Conservation (phyloP, 345 rosid genomes). For the Geranium rotundifolium region DNA sequence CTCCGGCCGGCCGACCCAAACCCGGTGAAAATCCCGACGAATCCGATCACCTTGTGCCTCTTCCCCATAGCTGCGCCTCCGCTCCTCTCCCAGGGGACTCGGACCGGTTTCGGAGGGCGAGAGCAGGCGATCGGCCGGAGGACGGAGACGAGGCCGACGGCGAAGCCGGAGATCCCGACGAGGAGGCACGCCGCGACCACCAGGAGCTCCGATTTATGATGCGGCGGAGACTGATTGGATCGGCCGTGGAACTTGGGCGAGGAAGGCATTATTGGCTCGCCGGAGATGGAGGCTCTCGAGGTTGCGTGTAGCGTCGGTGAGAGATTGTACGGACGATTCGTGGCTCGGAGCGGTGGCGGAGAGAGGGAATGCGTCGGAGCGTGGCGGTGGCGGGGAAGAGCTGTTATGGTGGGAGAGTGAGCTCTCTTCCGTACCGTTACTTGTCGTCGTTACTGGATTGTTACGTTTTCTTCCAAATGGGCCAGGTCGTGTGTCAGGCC, state of each 20-base stretch:
- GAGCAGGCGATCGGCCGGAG: conserved; percentile 22
- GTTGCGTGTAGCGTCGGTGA: too few relatives aligned
- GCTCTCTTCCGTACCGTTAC: background rate
- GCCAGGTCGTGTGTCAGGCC: too few relatives aligned
- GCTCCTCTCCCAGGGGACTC: conserved; percentile 45
- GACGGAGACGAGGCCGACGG: conserved; percentile 39
- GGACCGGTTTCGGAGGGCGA: conserved; percentile 38
- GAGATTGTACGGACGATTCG: background rate
- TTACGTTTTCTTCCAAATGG: too few relatives aligned
- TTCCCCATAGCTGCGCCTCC: conserved; percentile 5
- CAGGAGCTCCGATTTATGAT: conserved; percentile 41
- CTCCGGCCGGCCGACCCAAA: conserved; percentile 58
- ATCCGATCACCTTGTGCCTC: conserved; percentile 76
- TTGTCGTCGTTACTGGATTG: background rate
- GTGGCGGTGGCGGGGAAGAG: background rate
- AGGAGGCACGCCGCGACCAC: conserved; percentile 31
- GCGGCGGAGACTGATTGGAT: conserved; percentile 12
- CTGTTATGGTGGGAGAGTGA: background rate
- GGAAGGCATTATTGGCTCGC: conserved; percentile 46
- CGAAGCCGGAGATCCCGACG: conserved; percentile 55
- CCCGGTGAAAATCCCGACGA: conserved; percentile 88
- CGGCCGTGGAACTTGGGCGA: conserved; percentile 57
- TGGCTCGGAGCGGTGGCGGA: background rate
- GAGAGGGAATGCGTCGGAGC: background rate
- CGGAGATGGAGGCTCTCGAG: background rate